Evolutionary conservation across 169 alveolate genomes (phyloP), one percentile per base, ranked within the genome.

Genomic region (Plasmodium vinckei): DNA sequence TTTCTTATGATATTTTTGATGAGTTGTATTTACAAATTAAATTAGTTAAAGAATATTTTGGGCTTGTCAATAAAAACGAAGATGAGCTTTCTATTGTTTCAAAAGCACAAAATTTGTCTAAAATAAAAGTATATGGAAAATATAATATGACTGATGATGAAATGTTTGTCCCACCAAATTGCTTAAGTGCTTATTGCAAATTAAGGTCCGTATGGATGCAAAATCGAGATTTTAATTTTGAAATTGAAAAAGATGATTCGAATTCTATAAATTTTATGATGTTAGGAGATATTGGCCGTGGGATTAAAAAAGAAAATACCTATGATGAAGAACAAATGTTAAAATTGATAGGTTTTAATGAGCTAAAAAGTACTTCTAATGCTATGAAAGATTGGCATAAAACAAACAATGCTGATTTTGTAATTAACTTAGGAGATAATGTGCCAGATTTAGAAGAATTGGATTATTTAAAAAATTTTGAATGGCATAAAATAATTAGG

Each of bases 351-450:
- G 90, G 90, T 15, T 82, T 42, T 82, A 82, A 82, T 68, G 90
- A 82, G 49, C 54, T 82, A 56, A 82, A 68, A 57, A 82, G 84
- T 82, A 82, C 90, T 4, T 69, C 47, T 7, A 64, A 65, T 5
- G 57, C 72, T 57, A 82, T 82, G 90, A 51, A 82, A 56, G 61
- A 82, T 42, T 82, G 90, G 90, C 82, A 82, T 82, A 1, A 19
- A 19, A 25, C 7, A 51, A 82, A 82, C 42, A 65, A 69, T n/a
- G 90, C 90, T 46, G 90, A 82, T 68, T 82, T 82, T 82, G 61
- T 82, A 42, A 68, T 82, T 9, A 82, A 82, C 54, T 82, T 82
- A 82, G 90, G 90, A 27, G 90, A 82, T 49, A 82, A 82, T 82
- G 56, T 82, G 49, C 84, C 90, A 7, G 59, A 82, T 1, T 64